Evolutionary conservation across 2,329 filamentous ascomycete genomes (phyloP).

Genomic region (Huntiella moniliformis): DNA sequence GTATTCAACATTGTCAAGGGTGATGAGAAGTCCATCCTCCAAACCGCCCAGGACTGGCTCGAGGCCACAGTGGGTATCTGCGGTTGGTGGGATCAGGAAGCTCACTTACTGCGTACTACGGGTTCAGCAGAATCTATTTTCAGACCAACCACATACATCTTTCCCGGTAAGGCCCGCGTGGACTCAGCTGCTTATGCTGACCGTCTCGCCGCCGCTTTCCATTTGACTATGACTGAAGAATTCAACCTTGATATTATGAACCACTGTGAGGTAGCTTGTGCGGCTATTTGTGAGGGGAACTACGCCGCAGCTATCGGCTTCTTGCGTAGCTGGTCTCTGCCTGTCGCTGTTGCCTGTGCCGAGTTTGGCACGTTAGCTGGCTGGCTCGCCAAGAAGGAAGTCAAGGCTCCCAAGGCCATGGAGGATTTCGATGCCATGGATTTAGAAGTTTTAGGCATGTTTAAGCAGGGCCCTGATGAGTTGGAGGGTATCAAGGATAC

Average conservation of each 20-base stretch:
- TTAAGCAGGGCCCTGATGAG: constrained; percentile 36
- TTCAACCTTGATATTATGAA: constrained; percentile 62
- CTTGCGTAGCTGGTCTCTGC: constrained; percentile 61
- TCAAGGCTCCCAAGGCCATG: constrained; percentile 30
- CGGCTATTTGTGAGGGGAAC: constrained; percentile 67
- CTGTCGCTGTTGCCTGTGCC: constrained; percentile 56
- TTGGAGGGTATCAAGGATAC: constrained; percentile 57
- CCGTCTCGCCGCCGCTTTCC: constrained; percentile 53
- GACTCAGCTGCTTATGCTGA: constrained; percentile 47
- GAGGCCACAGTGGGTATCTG: constrained; percentile 71
- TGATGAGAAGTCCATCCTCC: constrained; percentile 53
- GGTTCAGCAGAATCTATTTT: too few relatives aligned
- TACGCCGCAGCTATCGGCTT: constrained; percentile 57
- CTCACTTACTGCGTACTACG: background rate
- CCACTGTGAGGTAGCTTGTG: constrained; percentile 61
- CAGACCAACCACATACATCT: constrained; percentile 16
- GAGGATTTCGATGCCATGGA: constrained; percentile 48
- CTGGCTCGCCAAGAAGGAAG: constrained; percentile 52
- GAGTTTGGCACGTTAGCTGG: constrained; percentile 69
- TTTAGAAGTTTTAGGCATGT: constrained; percentile 61
- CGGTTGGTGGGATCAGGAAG: constrained; percentile 87
- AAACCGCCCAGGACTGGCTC: constrained; percentile 72
- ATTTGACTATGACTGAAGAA: constrained; percentile 46
- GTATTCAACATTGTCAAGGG: constrained; percentile 71
- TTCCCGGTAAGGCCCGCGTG: constrained; percentile 6